Conservation (phyloP, 2,329 filamentous ascomycete genomes). For the Raffaelea ambrosiae region DNA sequence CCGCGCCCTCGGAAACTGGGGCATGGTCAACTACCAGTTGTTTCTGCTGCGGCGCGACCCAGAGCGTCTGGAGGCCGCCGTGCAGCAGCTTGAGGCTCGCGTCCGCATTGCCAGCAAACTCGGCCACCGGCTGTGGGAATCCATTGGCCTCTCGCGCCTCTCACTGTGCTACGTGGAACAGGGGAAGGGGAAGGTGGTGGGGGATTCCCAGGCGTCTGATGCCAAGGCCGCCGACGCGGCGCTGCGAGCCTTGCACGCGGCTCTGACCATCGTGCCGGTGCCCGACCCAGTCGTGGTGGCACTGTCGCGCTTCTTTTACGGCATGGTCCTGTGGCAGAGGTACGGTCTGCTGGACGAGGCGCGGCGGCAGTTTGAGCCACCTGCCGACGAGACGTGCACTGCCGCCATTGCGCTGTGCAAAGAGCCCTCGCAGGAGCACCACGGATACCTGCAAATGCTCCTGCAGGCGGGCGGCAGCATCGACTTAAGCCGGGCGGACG, state of each 20-base stretch:
- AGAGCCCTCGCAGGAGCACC: conserved; percentile 27
- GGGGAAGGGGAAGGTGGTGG: no score
- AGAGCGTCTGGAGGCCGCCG: no score
- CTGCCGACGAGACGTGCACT: conserved; percentile 14
- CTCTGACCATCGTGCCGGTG: conserved; percentile 8
- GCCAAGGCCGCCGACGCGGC: conserved; percentile 16
- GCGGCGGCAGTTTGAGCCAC: conserved; percentile 19
- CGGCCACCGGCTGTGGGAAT: no score
- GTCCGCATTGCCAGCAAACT: no score
- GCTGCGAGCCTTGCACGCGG: conserved; percentile 1
- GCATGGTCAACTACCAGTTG: conserved; percentile 26
- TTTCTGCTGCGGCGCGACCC: no score
- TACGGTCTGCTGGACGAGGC: conserved; percentile 19
- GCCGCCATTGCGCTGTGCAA: conserved; percentile 28
- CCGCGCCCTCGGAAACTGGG: conserved; percentile 26
- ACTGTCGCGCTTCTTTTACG: conserved; percentile 23
- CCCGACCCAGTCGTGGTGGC: conserved; percentile 21
- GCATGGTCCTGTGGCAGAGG: conserved; percentile 18
- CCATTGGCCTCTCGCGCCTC: conserved; percentile 22
- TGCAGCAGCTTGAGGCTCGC: no score
- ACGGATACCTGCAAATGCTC: conserved; percentile 22
- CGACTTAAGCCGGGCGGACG: conserved; percentile 22
- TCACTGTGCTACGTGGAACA: conserved; percentile 23
- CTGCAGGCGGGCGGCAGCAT: conserved; percentile 21
- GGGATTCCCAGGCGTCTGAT: no score